Percentiles rank a stretch among this genome's conserved stretches.
Evolutionary conservation across 805 yeast species (phyloP).

Genomic region (Wickerhamomyces queroliae): DNA sequence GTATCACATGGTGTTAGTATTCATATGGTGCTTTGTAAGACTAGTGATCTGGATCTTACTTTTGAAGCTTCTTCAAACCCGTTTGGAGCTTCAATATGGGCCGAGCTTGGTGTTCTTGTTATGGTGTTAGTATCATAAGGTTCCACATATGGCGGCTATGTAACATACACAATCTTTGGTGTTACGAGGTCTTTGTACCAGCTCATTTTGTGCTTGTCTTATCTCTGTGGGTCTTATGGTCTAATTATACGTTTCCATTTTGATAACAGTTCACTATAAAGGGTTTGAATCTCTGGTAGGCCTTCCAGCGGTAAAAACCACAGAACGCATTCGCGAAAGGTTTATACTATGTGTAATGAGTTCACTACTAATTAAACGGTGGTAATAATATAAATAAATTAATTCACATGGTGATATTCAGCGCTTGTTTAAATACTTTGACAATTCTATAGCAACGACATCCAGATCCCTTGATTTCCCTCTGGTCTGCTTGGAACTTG

Average conservation of each 20-base stretch:
- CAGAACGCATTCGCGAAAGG: neutral
- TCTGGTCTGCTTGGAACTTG: neutral
- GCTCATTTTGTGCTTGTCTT: slow-evolving; percentile 7
- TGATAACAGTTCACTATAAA: no score
- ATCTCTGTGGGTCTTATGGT: no score
- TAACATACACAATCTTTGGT: neutral
- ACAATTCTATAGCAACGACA: neutral
- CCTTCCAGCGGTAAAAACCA: no score
- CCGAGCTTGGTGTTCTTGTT: slow-evolving; percentile 1
- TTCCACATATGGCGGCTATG: neutral
- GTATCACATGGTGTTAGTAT: slow-evolving; percentile 1
- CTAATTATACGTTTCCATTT: neutral
- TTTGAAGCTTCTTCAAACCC: slow-evolving; percentile 4
- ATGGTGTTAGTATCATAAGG: neutral
- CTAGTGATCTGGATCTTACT: no score
- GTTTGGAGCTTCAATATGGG: slow-evolving; percentile 4
- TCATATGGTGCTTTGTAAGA: neutral
- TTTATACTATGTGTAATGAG: neutral
- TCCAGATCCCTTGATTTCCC: neutral
- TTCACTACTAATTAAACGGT: no score
- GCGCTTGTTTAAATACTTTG: neutral
- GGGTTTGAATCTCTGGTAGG: no score
- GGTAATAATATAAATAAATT: no score
- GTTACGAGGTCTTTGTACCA: slow-evolving; percentile 8
- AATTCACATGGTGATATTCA: no score